Evolutionary conservation across 805 yeast genomes (phyloP).

Genomic region (Schwanniomyces vanrijiae): DNA sequence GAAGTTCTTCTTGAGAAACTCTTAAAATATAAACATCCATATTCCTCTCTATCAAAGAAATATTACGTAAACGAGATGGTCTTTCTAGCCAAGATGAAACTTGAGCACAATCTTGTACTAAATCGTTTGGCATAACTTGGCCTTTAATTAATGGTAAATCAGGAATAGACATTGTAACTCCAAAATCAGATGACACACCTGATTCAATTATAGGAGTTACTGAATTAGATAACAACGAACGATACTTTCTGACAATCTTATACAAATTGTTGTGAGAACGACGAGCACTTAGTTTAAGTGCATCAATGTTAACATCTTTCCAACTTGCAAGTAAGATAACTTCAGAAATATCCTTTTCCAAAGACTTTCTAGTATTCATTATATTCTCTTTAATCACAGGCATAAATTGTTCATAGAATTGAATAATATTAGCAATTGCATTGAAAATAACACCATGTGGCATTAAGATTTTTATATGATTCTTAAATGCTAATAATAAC

Average conservation of each 20-base stretch:
- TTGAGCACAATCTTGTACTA: conserved; percentile 18
- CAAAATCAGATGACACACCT: conserved; percentile 41
- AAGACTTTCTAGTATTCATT: conserved; percentile 43
- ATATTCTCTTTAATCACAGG: conserved; percentile 49
- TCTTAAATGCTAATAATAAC: conserved; percentile 62
- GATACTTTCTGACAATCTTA: conserved; percentile 80
- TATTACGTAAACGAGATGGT: conserved; percentile 55
- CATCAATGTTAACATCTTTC: conserved; percentile 94
- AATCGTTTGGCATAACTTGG: conserved; percentile 6
- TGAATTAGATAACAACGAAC: conserved; percentile 55
- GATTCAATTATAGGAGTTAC: conserved; percentile 57
- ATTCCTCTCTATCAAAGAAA: conserved; percentile 50
- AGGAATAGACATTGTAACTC: conserved; percentile 1
- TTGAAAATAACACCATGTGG: conserved; percentile 22
- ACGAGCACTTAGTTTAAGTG: conserved; percentile 90
- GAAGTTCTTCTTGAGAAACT: conserved; percentile 36
- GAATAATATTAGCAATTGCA: conserved; percentile 56
- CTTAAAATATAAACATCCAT: conserved; percentile 49
- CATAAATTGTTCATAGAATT: conserved; percentile 67
- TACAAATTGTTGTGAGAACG: conserved; percentile 82
- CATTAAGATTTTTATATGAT: conserved; percentile 44
- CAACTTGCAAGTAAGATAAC: conserved; percentile 89
- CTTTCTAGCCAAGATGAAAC: conserved; percentile 55
- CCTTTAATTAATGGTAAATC: conserved; percentile 11
- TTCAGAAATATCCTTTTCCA: conserved; percentile 82